phyloP scores from a whole-genome alignment of 345 rosid species.

The Citrus australasica region DNA sequence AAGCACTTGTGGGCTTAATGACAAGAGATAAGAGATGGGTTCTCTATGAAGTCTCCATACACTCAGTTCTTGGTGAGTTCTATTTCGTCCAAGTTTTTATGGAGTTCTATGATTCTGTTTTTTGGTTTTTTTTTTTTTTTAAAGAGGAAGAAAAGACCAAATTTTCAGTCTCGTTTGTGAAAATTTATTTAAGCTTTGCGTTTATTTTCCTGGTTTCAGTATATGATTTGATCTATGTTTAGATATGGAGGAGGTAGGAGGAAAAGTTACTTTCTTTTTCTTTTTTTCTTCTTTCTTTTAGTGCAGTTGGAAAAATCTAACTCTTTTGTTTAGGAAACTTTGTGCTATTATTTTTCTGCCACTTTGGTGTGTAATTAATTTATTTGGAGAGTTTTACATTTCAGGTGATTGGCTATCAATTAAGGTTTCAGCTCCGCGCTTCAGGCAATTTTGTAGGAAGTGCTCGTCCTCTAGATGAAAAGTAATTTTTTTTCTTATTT shows the following conservation, averaged over 20 bases:
- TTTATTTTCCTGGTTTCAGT: constrained; percentile 4
- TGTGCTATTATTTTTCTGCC: neutral
- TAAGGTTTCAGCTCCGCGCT: neutral
- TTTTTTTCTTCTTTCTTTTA: neutral
- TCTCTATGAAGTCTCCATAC: constrained; percentile 16
- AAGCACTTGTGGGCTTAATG: constrained; percentile 22
- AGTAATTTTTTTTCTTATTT: neutral
- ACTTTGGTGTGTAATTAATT: neutral
- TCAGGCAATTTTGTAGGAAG: neutral
- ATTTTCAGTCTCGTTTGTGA: constrained; percentile 5
- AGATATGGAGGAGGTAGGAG: neutral
- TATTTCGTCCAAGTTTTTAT: neutral
- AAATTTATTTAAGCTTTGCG: neutral
- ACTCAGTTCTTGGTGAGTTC: constrained; percentile 27
- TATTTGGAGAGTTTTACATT: neutral
- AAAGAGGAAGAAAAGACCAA: neutral
- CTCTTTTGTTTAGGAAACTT: neutral
- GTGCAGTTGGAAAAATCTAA: neutral
- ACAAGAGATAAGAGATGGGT: constrained; percentile 32
- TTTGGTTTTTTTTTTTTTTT: constrained; percentile 7
- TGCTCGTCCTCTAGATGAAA: neutral
- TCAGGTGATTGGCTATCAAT: neutral
- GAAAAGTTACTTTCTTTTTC: neutral
- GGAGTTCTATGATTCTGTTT: constrained; percentile 26
- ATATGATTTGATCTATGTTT: constrained; percentile 11